Percentiles rank a stretch among this genome's conserved stretches.
Evolutionary conservation across 2,329 filamentous ascomycete genomes (phyloP).

Genomic region (Tolypocladium nubicola): DNA sequence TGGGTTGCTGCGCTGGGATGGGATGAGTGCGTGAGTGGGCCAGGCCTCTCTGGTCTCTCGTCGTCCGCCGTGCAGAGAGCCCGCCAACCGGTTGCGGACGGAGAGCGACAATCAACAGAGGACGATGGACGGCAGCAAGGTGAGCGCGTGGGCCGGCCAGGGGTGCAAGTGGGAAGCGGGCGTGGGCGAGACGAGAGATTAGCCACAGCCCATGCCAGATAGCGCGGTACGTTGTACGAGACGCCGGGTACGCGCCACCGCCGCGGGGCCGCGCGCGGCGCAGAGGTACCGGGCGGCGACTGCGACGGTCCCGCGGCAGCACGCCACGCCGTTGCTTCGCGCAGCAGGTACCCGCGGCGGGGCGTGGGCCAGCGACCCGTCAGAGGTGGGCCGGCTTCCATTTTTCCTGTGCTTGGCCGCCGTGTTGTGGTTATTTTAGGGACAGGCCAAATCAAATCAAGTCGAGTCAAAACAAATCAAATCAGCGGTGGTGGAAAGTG

Average conservation of each 20-base stretch:
- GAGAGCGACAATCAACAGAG: not conserved
- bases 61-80: not conserved
- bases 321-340: not conserved
- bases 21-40: not conserved
- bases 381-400: not conserved
- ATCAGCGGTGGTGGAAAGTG: not conserved
- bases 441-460: not conserved
- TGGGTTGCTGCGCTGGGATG: not conserved
- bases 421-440: not conserved
- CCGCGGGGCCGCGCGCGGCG: not conserved
- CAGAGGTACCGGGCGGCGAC: not conserved
- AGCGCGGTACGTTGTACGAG: not conserved
- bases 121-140: not conserved
- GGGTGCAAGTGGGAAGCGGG: slow-evolving; percentile 9
- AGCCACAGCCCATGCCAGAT: not conserved
- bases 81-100: not conserved
- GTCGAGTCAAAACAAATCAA: not conserved
- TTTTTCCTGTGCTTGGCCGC: not conserved
- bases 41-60: not conserved
- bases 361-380: not conserved
- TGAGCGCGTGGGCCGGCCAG: slow-evolving; percentile 8
- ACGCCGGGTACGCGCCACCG: not conserved
- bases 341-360: not conserved
- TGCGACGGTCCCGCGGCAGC: not conserved
- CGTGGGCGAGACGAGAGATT: slow-evolving; percentile 1